Evolutionary conservation across 2,329 filamentous ascomycete species (phyloP).

Genomic region (Fusarium chaquense): DNA sequence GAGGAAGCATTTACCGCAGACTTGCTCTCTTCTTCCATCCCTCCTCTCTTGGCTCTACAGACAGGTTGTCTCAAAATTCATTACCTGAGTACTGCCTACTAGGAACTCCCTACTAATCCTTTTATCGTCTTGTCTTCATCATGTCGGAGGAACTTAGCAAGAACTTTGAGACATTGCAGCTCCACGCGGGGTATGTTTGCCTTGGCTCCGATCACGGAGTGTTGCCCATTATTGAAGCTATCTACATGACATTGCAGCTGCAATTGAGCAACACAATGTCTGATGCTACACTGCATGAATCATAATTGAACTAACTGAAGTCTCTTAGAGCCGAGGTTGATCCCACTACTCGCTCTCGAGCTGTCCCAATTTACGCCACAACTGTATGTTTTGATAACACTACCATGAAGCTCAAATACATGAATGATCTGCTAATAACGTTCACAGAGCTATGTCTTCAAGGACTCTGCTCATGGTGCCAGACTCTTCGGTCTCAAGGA

Average conservation of each 20-base stretch:
- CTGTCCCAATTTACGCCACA: slow-evolving; percentile 95
- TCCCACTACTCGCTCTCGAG: slow-evolving; percentile 83
- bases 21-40: neutral
- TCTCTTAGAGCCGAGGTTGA: slow-evolving; percentile 79
- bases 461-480: slow-evolving; percentile 95
- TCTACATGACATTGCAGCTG: slow-evolving; percentile 1
- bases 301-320: slow-evolving; percentile 19
- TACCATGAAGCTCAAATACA: neutral
- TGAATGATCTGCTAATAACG: neutral
- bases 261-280: neutral
- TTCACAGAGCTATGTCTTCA: slow-evolving; percentile 84
- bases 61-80: neutral
- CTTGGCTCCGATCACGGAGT: slow-evolving; percentile 33
- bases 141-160: slow-evolving; percentile 62
- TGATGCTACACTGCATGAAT: neutral
- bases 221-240: neutral
- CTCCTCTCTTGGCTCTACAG: slow-evolving; percentile 7
- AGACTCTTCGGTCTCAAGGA: slow-evolving; percentile 97
- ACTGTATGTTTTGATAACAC: slow-evolving; percentile 60
- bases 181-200: slow-evolving; percentile 79
- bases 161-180: slow-evolving; percentile 86
- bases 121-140: slow-evolving; percentile 24
- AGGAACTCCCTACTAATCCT: neutral
- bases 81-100: no score
- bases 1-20: slow-evolving; percentile 23